A percentile compares a stretch with the other conserved stretches of the same genome.
Evolutionary conservation across 352 stramenopile genomes (phyloP).

Genomic region (Globisporangium perplexum): DNA sequence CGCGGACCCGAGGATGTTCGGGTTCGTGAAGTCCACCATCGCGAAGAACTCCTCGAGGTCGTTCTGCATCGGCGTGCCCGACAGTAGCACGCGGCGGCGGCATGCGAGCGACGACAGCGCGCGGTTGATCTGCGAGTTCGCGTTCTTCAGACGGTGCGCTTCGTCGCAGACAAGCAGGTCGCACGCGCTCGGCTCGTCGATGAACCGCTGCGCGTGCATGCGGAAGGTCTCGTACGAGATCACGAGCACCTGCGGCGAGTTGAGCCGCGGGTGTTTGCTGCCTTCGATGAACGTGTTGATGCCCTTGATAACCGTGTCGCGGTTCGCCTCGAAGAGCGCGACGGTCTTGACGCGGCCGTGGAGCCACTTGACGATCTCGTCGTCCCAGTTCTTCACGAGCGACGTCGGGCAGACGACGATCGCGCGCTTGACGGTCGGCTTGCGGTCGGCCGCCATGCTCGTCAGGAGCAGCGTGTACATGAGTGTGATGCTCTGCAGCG

Average conservation of each 20-base stretch:
- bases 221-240: slow-evolving; percentile 92
- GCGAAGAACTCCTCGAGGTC: slow-evolving; percentile 98
- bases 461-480: slow-evolving; percentile 82
- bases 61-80: slow-evolving; percentile 98
- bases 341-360: slow-evolving; percentile 80
- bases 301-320: slow-evolving; percentile 75
- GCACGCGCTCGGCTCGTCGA: slow-evolving; percentile 80
- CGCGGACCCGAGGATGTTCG: slow-evolving; percentile 71
- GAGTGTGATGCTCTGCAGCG: slow-evolving; percentile 82
- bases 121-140: slow-evolving; percentile 91
- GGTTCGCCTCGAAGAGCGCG: slow-evolving; percentile 76
- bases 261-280: slow-evolving; percentile 49
- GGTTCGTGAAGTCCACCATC: slow-evolving; percentile 93
- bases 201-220: slow-evolving; percentile 90
- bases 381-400: slow-evolving; percentile 88
- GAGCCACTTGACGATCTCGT: slow-evolving; percentile 88
- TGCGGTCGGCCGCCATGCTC: slow-evolving; percentile 41
- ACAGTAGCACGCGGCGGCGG: slow-evolving; percentile 92
- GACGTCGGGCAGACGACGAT: slow-evolving; percentile 86
- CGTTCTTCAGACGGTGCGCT: slow-evolving; percentile 98
- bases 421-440: slow-evolving; percentile 59
- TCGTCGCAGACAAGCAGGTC: slow-evolving; percentile 98
- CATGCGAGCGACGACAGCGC: slow-evolving; percentile 79
- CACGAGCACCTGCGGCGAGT: slow-evolving; percentile 72
- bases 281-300: slow-evolving; percentile 82